Base-by-base conservation (phyloP, 305 asterid genomes). In the Rubia balearica region DNA sequence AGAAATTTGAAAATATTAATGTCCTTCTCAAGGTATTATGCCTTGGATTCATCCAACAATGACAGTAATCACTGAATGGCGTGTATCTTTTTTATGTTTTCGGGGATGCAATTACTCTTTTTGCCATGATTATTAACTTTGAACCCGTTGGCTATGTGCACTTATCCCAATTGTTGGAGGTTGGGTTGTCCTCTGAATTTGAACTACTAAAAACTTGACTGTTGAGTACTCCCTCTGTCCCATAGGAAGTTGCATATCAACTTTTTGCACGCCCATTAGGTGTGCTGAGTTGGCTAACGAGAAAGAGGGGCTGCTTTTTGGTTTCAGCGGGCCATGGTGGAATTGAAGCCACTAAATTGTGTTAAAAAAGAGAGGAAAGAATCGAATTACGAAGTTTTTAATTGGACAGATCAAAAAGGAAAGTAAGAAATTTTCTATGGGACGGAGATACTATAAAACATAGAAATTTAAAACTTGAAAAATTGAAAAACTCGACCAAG, bases 21-120 rank as follows among this genome's bases (percentile, higher is more conserved):
- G 81, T 91, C 61, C 94, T 94, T 77, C 85, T 94, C 75, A 86
- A 89, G 97, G 99, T 94, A 84, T 67, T 79, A 69, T 68, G 55
- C 21, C 55, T 9, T 49, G 51, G 76, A n/a, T 16, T 67, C 30
- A 43, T 60, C 30, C 27, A 49, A 24, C 59, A 13, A n/a, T 57
- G 45, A 8, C 48, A 27, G 27, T 45, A 30, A 7, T 43, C 49
- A 7, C 1, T 19, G 67, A 67, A 57, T 73, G 9, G 10, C 14
- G 51, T 57, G n/a, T 33, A 53, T 51, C 42, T 16, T 3, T 42
- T 53, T 63, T 12, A 12, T 17, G 33, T 51, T 51, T 49, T 33
- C 36, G 4, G 62, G 30, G 38, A 3, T 11, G 8, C 36, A 36
- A 27, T 61, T 11, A 46, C 24, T 24, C 17, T 45, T 36, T 68